Conservation (phyloP, 305 asterid species). For the Petunia hybrid region DNA sequence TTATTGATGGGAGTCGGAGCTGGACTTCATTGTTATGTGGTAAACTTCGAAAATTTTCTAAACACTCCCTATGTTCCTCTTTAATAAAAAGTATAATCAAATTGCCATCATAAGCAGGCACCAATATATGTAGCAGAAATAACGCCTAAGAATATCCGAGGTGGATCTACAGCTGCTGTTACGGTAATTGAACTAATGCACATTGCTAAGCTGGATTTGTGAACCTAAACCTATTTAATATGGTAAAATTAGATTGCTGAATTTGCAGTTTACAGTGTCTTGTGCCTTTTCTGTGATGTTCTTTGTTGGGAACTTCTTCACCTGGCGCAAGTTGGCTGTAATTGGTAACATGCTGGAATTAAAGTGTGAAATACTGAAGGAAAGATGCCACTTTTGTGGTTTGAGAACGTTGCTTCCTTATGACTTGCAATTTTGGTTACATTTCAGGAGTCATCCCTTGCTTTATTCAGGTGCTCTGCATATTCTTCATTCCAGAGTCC, state of each 20-base stretch:
- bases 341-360: slow-evolving; percentile 34
- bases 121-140: slow-evolving; percentile 42
- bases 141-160: slow-evolving; percentile 37
- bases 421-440: not conserved
- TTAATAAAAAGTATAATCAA: not conserved
- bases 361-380: not conserved
- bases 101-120: slow-evolving; percentile 28
- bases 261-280: slow-evolving; percentile 32
- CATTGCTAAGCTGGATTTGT: not conserved
- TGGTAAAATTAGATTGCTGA: not conserved
- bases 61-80: not conserved
- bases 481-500: slow-evolving; percentile 47
- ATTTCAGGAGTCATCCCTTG: slow-evolving; percentile 41
- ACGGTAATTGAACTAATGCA: slow-evolving; percentile 29
- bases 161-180: slow-evolving; percentile 37
- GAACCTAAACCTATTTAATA: not conserved
- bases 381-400: not conserved
- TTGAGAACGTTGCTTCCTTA: not conserved
- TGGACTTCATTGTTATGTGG: slow-evolving; percentile 43
- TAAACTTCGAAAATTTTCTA: slow-evolving; percentile 15
- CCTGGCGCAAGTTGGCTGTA: slow-evolving; percentile 39
- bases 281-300: slow-evolving; percentile 33
- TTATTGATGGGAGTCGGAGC: slow-evolving; percentile 38
- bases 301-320: slow-evolving; percentile 37
- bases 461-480: slow-evolving; percentile 35